These are phyloP conservation scores for Rhodosporidiobolus sp. DNA, from an alignment of 768 basidiomycete species.

Conservation along the genomic window DNA sequence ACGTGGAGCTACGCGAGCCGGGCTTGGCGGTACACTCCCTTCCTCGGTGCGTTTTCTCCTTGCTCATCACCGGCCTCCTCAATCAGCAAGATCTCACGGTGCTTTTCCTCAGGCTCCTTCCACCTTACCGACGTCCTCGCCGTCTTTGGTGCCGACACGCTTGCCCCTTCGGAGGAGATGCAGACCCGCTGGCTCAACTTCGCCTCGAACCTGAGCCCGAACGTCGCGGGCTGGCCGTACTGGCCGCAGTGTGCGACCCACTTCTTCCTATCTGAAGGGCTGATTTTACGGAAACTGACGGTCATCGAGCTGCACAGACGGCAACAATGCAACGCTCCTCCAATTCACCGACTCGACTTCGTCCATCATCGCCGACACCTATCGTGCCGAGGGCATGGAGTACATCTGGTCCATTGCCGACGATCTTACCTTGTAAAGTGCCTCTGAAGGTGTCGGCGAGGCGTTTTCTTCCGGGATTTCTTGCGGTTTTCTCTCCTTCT, in stretches of 20 bases:
- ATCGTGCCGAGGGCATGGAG: conserved; percentile 4
- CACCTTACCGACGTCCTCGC: conserved; percentile 6
- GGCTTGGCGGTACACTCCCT: background rate
- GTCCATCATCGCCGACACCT: conserved; percentile 6
- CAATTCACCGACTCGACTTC: conserved; percentile 16
- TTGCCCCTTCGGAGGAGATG: conserved; percentile 14
- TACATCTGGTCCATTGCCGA: conserved; percentile 6
- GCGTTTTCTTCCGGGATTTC: background rate
- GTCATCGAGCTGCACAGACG: background rate
- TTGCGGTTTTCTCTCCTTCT: too few relatives aligned
- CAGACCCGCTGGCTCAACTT: conserved; percentile 20
- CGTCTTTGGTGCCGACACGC: background rate
- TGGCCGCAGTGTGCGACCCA: conserved; percentile 12
- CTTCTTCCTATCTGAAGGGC: background rate
- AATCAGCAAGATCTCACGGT: too few relatives aligned
- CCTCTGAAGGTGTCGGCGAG: background rate
- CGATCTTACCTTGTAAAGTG: background rate
- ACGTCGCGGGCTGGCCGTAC: conserved; percentile 7
- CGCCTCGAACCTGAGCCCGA: conserved; percentile 8
- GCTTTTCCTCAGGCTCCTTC: background rate
- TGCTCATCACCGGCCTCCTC: too few relatives aligned
- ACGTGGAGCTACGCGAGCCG: conserved; percentile 13
- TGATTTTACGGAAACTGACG: background rate
- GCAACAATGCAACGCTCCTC: conserved; percentile 8
- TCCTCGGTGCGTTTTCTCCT: background rate